phyloP scores from a whole-genome alignment of 192 early-diverging fungal species.

The Backusella tuberculispora region DNA sequence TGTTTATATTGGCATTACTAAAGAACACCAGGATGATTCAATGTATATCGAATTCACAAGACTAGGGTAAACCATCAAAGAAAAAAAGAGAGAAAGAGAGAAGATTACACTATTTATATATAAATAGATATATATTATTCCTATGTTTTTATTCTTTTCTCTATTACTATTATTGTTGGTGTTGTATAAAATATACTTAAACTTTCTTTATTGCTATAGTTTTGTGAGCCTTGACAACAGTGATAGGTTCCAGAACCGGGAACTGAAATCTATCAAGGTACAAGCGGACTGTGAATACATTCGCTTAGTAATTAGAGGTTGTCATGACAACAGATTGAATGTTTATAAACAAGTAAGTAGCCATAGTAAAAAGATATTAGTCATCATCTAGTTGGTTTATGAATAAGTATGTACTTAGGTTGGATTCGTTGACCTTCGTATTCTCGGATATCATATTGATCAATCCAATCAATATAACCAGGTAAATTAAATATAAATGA shows the following conservation, averaged over 20 bases:
- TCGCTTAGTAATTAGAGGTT: slow-evolving; percentile 68
- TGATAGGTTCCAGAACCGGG: slow-evolving; percentile 62
- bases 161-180: background rate
- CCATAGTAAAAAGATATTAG: background rate
- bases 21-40: slow-evolving; percentile 19
- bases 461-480: slow-evolving; percentile 70
- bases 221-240: slow-evolving; percentile 73
- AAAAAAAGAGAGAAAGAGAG: background rate
- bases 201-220: slow-evolving; percentile 38
- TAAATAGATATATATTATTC: no score
- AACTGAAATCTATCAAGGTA: slow-evolving; percentile 78
- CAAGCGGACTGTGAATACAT: slow-evolving; percentile 70
- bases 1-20: slow-evolving; percentile 60
- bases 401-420: background rate
- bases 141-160: background rate
- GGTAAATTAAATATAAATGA: slow-evolving; percentile 38
- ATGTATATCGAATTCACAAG: slow-evolving; percentile 45
- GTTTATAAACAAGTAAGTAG: slow-evolving; percentile 71
- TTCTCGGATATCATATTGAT: background rate
- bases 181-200: background rate
- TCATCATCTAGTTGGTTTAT: background rate
- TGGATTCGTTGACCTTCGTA: background rate
- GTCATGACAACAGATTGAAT: slow-evolving; percentile 73
- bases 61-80: slow-evolving; percentile 39
- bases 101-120: background rate